These are phyloP conservation scores for Hamamelis virginiana DNA, from an alignment of 164 flowering plant genomes.

Conservation along the genomic window DNA sequence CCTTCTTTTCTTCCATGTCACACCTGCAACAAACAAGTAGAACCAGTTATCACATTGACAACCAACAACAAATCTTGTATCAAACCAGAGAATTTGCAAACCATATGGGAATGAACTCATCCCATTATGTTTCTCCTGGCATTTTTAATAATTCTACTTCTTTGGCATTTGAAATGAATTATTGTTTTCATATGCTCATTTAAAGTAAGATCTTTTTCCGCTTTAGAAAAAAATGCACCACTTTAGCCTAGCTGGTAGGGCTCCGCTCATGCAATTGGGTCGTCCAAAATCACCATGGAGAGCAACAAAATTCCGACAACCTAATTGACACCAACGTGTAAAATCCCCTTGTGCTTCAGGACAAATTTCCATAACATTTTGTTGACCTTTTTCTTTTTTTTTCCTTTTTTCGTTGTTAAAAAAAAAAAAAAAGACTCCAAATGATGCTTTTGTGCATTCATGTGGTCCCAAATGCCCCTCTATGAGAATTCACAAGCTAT, in stretches of 20 bases:
- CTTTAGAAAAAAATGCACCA: background rate
- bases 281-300: no score
- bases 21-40: conserved; percentile 51
- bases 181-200: background rate
- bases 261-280: no score
- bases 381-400: no score
- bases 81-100: background rate
- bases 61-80: background rate
- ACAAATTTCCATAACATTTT: background rate
- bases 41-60: background rate
- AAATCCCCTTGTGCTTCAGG: no score
- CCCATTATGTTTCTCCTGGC: background rate
- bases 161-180: background rate
- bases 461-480: background rate
- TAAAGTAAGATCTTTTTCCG: background rate
- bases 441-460: background rate
- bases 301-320: no score
- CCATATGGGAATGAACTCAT: background rate
- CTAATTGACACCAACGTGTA: no score
- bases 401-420: no score
- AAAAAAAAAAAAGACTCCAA: background rate
- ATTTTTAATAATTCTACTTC: background rate
- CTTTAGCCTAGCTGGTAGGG: no score
- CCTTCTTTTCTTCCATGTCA: conserved; percentile 99
- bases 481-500: background rate